These are phyloP conservation scores for Penicillium nordicum DNA, from an alignment of 2,329 filamentous ascomycete genomes.

Conservation along the genomic window DNA sequence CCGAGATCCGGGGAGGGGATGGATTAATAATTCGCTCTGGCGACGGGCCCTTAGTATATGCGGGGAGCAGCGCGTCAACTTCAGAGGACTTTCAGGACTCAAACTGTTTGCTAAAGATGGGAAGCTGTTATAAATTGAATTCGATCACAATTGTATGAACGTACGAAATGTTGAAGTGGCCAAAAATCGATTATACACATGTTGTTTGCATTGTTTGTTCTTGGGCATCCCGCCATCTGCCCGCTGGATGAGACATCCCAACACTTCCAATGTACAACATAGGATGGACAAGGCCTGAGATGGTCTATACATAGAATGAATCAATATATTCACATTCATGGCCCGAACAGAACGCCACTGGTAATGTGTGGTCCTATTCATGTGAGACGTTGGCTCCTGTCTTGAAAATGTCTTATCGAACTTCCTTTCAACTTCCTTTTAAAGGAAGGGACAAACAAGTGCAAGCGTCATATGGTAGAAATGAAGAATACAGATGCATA, in stretches of 20 bases:
- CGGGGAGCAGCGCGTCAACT: neutral
- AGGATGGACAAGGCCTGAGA: neutral
- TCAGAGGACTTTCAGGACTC: too few species aligned
- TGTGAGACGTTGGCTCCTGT: neutral
- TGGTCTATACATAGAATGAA: neutral
- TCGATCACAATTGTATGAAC: neutral
- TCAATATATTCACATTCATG: neutral
- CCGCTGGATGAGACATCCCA: neutral
- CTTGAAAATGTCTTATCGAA: neutral
- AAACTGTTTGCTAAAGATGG: neutral
- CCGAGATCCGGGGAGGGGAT: neutral
- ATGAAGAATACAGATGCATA: neutral
- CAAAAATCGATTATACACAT: neutral
- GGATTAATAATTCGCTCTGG: constrained; percentile 1
- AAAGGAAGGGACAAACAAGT: neutral
- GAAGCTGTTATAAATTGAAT: neutral
- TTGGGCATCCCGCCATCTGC: neutral
- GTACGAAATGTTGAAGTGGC: neutral
- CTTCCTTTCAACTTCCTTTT: neutral
- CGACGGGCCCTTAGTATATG: neutral
- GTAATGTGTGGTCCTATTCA: neutral
- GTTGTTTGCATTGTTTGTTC: constrained; percentile 5
- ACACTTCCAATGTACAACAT: neutral
- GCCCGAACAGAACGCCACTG: neutral
- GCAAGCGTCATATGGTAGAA: neutral